Base-by-base conservation (phyloP, 192 early-diverging fungal genomes). In the Entomortierella chlamydospora region DNA sequence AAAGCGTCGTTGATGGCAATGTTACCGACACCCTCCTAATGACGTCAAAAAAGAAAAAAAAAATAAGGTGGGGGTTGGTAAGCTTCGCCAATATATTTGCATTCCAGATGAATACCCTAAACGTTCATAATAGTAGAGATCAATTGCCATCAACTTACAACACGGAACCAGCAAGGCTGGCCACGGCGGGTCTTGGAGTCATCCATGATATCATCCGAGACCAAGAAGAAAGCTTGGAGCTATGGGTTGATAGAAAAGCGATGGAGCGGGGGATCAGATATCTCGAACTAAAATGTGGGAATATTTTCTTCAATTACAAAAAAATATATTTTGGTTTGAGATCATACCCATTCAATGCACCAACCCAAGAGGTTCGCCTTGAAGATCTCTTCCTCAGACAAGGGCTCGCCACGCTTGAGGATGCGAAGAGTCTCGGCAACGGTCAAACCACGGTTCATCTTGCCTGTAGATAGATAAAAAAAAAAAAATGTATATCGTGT, bases 121-220 rank as follows among this genome's bases (percentile, higher is more conserved):
- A n/a, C n/a, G n/a, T n/a, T n/a, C n/a, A n/a, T n/a, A n/a, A n/a
- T n/a, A n/a, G n/a, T n/a, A n/a, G n/a, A n/a, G n/a, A n/a, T n/a
- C n/a, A n/a, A n/a, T n/a, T n/a, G n/a, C n/a, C n/a, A n/a, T 8
- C 23, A 25, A 70, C 61, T 81, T 77, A 84, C 83, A 76, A 87
- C 81, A 61, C 89, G 89, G 90, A 97, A 99, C 98, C 98, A 99
- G 81, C 96, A 96, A 49, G 96, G 95, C 81, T 97, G 94, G 18
- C 97, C 96, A 74, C 98, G 94, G 57, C 98, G 94, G 17, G 97
- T 99, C 64, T 93, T 91, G 70, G 95, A 97, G 41, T 85, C 85
- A 83, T 99, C 98, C 97, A 98, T 99, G 81, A 99, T 97, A 81
- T 99, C 98, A 86, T 99, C 98, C 23, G 96, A 88, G 15, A 99